A percentile compares a stretch with the other conserved stretches of the same genome.
These are phyloP conservation scores for Ceratocystis papillata DNA, from an alignment of 2,329 filamentous ascomycete genomes.

Conservation along the genomic window DNA sequence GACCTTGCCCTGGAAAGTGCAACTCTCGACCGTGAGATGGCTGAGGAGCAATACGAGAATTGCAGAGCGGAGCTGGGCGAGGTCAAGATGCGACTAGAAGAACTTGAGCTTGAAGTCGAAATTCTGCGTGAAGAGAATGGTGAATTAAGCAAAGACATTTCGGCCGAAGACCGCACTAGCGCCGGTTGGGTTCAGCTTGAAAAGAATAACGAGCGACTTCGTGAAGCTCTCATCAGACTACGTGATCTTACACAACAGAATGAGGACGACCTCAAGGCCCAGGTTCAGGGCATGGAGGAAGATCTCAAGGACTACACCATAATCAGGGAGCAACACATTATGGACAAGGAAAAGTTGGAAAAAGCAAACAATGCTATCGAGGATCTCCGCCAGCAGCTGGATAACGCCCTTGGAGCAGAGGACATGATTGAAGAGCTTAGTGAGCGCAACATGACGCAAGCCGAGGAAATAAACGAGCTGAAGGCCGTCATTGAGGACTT, in stretches of 20 bases:
- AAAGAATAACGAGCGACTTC: constrained; percentile 74
- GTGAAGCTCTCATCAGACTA: constrained; percentile 72
- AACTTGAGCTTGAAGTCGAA: constrained; percentile 78
- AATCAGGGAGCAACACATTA: constrained; percentile 58
- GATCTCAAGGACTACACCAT: constrained; percentile 57
- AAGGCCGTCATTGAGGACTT: constrained; percentile 74
- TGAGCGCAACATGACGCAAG: constrained; percentile 73
- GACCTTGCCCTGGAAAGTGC: constrained; percentile 78
- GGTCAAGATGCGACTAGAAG: constrained; percentile 65
- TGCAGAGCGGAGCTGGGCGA: constrained; percentile 70
- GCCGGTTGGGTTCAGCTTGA: constrained; percentile 88
- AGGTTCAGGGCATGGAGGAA: constrained; percentile 62
- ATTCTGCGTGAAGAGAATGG: constrained; percentile 78
- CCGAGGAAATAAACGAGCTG: constrained; percentile 73
- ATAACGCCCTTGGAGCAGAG: constrained; percentile 77
- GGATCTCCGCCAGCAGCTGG: constrained; percentile 81
- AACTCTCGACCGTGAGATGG: constrained; percentile 87
- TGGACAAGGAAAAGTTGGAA: constrained; percentile 60
- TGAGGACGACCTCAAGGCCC: constrained; percentile 64
- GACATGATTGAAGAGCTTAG: constrained; percentile 90
- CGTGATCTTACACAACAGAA: constrained; percentile 80
- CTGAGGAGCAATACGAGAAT: constrained; percentile 80
- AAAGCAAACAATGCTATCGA: constrained; percentile 66
- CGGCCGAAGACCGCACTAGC: constrained; percentile 73
- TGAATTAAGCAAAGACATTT: constrained; percentile 74